Evolutionary conservation across 2,329 filamentous ascomycete genomes (phyloP).

Genomic region (Elsinoe ampelina): DNA sequence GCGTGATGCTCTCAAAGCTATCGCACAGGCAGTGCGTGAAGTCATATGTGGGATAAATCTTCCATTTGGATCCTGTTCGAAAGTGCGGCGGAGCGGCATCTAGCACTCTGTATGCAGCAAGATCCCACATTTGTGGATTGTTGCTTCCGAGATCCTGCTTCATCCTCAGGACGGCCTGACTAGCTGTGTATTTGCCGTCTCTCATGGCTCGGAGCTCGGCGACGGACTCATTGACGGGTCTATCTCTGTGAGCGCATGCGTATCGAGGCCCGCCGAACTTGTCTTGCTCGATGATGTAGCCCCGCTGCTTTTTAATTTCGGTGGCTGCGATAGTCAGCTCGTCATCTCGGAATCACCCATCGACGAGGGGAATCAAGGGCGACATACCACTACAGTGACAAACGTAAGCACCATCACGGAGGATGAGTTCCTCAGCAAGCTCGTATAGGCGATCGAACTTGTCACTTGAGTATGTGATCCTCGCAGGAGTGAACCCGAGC

Average conservation of each 20-base stretch:
- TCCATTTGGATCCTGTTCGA: slow-evolving; percentile 71
- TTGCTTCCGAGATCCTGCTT: slow-evolving; percentile 48
- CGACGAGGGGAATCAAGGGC: too few species aligned
- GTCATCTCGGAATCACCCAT: too few species aligned
- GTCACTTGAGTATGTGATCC: slow-evolving; percentile 80
- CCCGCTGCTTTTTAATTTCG: too few species aligned
- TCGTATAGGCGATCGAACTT: slow-evolving; percentile 84
- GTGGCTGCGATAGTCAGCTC: too few species aligned
- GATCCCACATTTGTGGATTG: slow-evolving; percentile 95
- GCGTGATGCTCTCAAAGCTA: slow-evolving; percentile 83
- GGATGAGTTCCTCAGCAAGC: slow-evolving; percentile 75
- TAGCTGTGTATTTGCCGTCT: slow-evolving; percentile 80
- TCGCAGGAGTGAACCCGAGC: slow-evolving; percentile 72
- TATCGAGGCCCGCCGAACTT: slow-evolving; percentile 55
- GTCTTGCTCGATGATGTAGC: slow-evolving; percentile 55
- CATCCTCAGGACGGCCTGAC: slow-evolving; percentile 81
- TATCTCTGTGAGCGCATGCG: slow-evolving; percentile 70
- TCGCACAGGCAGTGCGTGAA: slow-evolving; percentile 81
- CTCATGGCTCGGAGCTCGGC: slow-evolving; percentile 81
- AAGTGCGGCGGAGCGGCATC: slow-evolving; percentile 61
- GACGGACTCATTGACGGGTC: slow-evolving; percentile 66
- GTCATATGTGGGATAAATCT: slow-evolving; percentile 91
- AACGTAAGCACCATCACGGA: slow-evolving; percentile 61
- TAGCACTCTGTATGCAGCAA: slow-evolving; percentile 80
- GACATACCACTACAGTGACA: slow-evolving; percentile 56